Evolutionary conservation across 208 protist species (phyloP), one percentile per base, ranked within the genome.

Genomic region (Crithidia expoeki): DNA sequence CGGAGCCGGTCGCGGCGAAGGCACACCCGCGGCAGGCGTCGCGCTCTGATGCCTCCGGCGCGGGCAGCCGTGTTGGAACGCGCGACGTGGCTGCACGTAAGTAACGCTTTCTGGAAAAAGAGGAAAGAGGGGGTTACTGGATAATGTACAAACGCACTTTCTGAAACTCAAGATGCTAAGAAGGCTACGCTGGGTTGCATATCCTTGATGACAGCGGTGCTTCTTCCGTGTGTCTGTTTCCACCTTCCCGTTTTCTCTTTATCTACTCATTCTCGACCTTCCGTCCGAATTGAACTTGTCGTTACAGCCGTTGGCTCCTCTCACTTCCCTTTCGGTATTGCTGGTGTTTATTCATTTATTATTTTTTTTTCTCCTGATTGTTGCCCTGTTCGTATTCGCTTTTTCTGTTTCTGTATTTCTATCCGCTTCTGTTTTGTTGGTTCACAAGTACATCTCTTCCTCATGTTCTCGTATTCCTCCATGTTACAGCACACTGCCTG

Each of bases 61-160:
- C 58, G 9, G 74, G 69, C 49, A 79, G 74, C 21, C 60, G 74
- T 30, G 47, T 64, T 10, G 64, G 50, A 28, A 68, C 58, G 17
- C 63, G 64, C n/a, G 72, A 77, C 34, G 64, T 46, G 28, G 64
- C 49, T 0, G 30, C 55, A 32, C 52, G 72, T 7, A 77, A 77
- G 50, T 77, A 59, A 64, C 3, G 17, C 19, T 23, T 33, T 7
- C 50, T 33, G 50, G 58, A 52, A 23, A 49, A 19, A 50, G 44
- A 50, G 16, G 44, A 50, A 38, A 6, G 17, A 10, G 17, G 21
- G 30, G 19, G 52, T 16, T 19, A 23, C 0, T 16, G 52, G 50
- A 25, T n/a, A n/a, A n/a, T n/a, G n/a, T n/a, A n/a, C n/a, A n/a
- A n/a, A n/a, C n/a, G n/a, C n/a, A n/a, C n/a, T n/a, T n/a, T n/a